Evolutionary conservation across 75 land plant genomes (phyloP).

Genomic region (Cupressus sempervirens): DNA sequence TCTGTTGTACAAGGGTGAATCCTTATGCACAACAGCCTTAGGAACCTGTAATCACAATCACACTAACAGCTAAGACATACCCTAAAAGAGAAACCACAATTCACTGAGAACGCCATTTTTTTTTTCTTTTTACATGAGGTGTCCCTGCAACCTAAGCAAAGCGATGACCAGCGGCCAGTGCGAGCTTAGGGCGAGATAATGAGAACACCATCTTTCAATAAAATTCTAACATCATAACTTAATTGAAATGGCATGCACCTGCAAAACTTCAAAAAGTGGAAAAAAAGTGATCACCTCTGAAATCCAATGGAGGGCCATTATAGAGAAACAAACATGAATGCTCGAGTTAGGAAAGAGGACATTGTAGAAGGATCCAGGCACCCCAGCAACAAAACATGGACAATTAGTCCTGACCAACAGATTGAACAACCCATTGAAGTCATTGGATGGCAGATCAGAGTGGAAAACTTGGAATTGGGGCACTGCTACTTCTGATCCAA

Average conservation of each 20-base stretch:
- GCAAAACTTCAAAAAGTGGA: neutral
- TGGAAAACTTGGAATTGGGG: conserved; percentile 25
- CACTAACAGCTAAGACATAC: neutral
- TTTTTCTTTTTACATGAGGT: no score
- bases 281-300: conserved; percentile 1
- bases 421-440: conserved; percentile 27
- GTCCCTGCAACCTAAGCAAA: no score
- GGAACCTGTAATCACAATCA: conserved; percentile 11
- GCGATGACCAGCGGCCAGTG: no score
- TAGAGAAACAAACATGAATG: conserved; percentile 23
- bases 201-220: neutral
- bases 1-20: conserved; percentile 4
- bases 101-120: neutral
- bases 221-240: neutral
- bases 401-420: neutral
- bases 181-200: no score
- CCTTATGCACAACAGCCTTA: neutral
- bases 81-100: neutral
- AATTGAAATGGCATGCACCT: neutral
- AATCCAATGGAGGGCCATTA: conserved; percentile 24
- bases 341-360: conserved; percentile 20
- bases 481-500: neutral
- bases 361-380: conserved; percentile 27
- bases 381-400: conserved; percentile 21
- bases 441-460: conserved; percentile 21